Evolutionary conservation across 2,329 filamentous ascomycete species (phyloP), one percentile per base, ranked within the genome.

Genomic region (Aquanectria penicillioides): DNA sequence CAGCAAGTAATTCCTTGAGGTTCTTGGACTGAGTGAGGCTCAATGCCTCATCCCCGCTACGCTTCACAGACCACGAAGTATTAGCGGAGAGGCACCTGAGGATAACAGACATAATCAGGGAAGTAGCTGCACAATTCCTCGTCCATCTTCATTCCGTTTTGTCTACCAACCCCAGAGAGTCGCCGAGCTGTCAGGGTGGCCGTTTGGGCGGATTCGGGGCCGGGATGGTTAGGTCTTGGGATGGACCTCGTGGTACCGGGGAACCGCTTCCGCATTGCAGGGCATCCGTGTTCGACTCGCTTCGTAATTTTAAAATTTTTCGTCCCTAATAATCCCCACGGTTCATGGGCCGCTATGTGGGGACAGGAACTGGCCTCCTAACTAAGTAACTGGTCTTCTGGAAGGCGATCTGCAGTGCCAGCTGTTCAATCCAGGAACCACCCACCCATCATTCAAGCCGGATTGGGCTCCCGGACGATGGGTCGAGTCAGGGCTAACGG

Each of bases 241-340:
- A 62, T 46, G 57, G 40, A 13, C 40, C 68, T 70, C 65, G 59
- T 69, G 69, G 70, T 65, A 57, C 72, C 73, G 71, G 72, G 71
- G 71, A 74, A 66, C 65, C 20, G 34, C 66, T 73, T 73, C 71
- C 72, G 71, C 61, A 47, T 59, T 48, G 47, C 58, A 66, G 55
- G 53, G 66, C 44, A 61, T 62, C 64, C 58, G 59, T 67, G 59
- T 62, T 46, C 43, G 50, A 61, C 59, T 63, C 64, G 65, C 59
- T 54, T 50, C 59, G 63, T 73, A 71, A 74, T 73, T 71, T 73
- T 61, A 71, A 66, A 66, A 62, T 46, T 59, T 66, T 67, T 63
- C 56, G 50, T 67, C 63, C 50, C 36, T 56, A 69, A 66, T 52
- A 29, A 49, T 57, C 63, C 46, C 60, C 68, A 65, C 55, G 54